Percentiles rank a stretch among this genome's conserved stretches.
These are phyloP conservation scores for Viola odorata DNA, from an alignment of 345 rosid species.

Conservation along the genomic window DNA sequence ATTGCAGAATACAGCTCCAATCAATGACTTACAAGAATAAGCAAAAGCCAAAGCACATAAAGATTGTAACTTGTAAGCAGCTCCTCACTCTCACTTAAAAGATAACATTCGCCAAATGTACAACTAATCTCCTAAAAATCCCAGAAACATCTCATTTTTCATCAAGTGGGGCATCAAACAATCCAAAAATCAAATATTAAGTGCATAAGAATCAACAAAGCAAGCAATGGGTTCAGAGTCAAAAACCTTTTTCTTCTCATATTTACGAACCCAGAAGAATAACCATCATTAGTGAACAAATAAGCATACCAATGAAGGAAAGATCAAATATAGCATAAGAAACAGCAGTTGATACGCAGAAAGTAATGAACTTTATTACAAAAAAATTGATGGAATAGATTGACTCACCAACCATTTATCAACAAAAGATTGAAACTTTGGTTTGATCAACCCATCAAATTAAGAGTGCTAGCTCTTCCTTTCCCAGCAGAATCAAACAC, in stretches of 20 bases:
- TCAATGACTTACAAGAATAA: no score
- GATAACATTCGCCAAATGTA: no score
- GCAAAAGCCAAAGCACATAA: no score
- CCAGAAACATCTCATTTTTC: not conserved
- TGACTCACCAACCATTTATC: slow-evolving; percentile 1
- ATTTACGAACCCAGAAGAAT: not conserved
- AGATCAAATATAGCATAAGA: not conserved
- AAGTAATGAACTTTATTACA: not conserved
- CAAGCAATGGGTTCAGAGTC: slow-evolving; percentile 3
- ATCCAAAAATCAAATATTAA: not conserved
- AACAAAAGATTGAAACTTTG: not conserved
- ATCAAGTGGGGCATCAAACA: not conserved
- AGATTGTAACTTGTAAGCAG: not conserved
- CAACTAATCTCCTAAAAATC: not conserved
- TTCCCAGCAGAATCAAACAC: slow-evolving; percentile 2
- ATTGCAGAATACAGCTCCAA: no score
- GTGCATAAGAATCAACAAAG: not conserved
- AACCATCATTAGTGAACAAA: not conserved
- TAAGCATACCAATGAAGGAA: not conserved
- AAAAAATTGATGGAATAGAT: no score
- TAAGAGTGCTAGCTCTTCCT: not conserved
- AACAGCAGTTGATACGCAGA: not conserved
- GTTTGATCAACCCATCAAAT: not conserved
- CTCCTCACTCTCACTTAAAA: no score
- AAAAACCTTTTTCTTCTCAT: not conserved